Evolutionary conservation across 225 moss, liverwort and hornwort species (phyloP), one percentile per base, ranked within the genome.

Genomic region (Antitrichia curtipendula): DNA sequence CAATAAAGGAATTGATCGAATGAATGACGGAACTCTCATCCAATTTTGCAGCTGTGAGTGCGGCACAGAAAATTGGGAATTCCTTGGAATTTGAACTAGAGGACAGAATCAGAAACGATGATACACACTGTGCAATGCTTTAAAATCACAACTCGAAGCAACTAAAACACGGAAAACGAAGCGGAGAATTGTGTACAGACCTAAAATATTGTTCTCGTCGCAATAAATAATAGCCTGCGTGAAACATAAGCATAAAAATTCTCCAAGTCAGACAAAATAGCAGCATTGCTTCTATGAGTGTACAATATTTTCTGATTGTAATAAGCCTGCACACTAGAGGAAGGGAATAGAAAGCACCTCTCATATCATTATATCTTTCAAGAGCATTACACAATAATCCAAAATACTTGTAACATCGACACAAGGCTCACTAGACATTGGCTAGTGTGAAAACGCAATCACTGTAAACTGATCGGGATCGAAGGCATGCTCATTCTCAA

Each of bases 211-310:
- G 40, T 86, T 40, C 57, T 57, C 57, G 32, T 97, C 90, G 54
- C 95, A 93, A 88, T 93, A 95, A 41, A 95, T 93, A 87, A 92
- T 94, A 64, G 96, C 96, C 97, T 98, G 94, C 68, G 47, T 61
- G 65, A 73, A 88, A 61, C 40, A 68, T 36, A 40, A 86, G 66
- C 62, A 72, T 60, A 25, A 59, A 62, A 49, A 81, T 60, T 45
- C 77, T 90, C 86, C 85, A 22, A 53, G 47, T 85, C 78, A 89
- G 75, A 57, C 82, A 86, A 78, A 89, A 79, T 86, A 47, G 52
- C 7, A 69, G 45, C 85, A 41, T 14, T 63, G 38, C 38, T 62
- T 61, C 60, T 80, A 50, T 20, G 38, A 71, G 50, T 59, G 53
- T 49, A 69, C 21, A 50, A 71, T 56, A 31, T 40, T 50, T 52